phyloP scores from a whole-genome alignment of 768 basidiomycete genomes.

The Termitomyces eurrhizus region DNA sequence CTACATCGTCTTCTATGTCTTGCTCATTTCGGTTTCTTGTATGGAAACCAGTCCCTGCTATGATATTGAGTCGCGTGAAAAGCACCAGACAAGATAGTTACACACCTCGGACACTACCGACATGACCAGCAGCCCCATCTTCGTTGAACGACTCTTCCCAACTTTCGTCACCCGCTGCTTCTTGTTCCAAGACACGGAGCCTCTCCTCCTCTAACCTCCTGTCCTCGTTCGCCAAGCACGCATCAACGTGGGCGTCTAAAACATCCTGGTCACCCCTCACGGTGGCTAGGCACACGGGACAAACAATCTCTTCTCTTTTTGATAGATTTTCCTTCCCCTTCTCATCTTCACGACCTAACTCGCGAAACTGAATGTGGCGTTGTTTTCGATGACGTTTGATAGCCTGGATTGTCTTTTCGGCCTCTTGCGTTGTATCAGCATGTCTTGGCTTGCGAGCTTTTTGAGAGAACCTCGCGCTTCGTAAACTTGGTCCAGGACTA shows the following conservation, averaged over 20 bases:
- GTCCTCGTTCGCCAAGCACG: slow-evolving; percentile 63
- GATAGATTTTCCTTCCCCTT: slow-evolving; percentile 22
- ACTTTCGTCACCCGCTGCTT: slow-evolving; percentile 24
- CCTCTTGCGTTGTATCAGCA: slow-evolving; percentile 31
- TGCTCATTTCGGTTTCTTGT: slow-evolving; percentile 50
- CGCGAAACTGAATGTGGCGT: slow-evolving; percentile 62
- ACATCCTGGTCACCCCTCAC: slow-evolving; percentile 70
- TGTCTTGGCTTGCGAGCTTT: slow-evolving; percentile 38
- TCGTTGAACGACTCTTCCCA: slow-evolving; percentile 25
- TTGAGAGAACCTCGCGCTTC: slow-evolving; percentile 34
- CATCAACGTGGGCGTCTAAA: slow-evolving; percentile 76
- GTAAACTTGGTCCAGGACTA: slow-evolving; percentile 32
- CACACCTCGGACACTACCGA: slow-evolving; percentile 47
- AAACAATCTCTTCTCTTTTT: slow-evolving; percentile 44
- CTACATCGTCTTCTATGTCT: slow-evolving; percentile 78
- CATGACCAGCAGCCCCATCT: slow-evolving; percentile 33
- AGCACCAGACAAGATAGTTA: slow-evolving; percentile 13
- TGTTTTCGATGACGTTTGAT: slow-evolving; percentile 69
- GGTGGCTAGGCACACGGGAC: slow-evolving; percentile 62
- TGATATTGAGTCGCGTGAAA: not conserved
- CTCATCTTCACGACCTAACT: slow-evolving; percentile 62
- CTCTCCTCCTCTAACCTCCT: slow-evolving; percentile 40
- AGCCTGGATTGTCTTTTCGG: slow-evolving; percentile 53
- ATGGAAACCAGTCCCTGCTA: slow-evolving; percentile 69
- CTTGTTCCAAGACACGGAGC: slow-evolving; percentile 28